These are phyloP conservation scores for Coelastrella sp. DNA, from an alignment of 139 green algal species.

Conservation along the genomic window DNA sequence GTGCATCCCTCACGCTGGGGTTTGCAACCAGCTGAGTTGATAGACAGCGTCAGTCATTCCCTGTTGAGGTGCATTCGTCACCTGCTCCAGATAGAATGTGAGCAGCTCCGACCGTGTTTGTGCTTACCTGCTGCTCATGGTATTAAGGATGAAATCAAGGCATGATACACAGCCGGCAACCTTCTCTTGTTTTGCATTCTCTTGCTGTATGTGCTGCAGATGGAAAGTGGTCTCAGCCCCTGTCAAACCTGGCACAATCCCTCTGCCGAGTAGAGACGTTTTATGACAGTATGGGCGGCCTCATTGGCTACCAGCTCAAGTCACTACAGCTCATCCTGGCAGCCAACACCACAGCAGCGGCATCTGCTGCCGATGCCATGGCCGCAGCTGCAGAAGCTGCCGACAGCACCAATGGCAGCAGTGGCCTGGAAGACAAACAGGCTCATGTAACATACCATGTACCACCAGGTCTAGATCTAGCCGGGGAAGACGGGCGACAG, in stretches of 20 bases:
- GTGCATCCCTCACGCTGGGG: neutral
- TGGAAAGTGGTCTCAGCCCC: neutral
- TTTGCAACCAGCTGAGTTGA: no score
- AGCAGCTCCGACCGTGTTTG: no score
- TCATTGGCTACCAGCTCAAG: conserved; percentile 93
- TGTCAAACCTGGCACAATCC: conserved; percentile 54
- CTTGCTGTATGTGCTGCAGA: neutral
- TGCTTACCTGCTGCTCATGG: no score
- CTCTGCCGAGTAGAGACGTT: conserved; percentile 85
- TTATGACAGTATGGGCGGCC: conserved; percentile 95
- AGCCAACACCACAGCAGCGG: conserved; percentile 25
- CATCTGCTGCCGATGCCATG: neutral
- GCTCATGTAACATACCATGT: conserved; percentile 65
- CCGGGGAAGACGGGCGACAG: conserved; percentile 53
- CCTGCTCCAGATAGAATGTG: neutral
- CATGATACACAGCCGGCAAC: neutral
- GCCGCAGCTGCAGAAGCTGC: neutral
- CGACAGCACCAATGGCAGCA: neutral
- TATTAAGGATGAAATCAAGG: neutral
- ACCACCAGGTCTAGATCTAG: conserved; percentile 78
- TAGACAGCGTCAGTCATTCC: neutral
- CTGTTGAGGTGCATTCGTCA: neutral
- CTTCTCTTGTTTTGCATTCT: neutral
- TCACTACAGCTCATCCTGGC: conserved; percentile 82
- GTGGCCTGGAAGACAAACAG: conserved; percentile 8